Base-by-base conservation (phyloP, 768 basidiomycete species). In the Tubosaeta brunneosetosa region DNA sequence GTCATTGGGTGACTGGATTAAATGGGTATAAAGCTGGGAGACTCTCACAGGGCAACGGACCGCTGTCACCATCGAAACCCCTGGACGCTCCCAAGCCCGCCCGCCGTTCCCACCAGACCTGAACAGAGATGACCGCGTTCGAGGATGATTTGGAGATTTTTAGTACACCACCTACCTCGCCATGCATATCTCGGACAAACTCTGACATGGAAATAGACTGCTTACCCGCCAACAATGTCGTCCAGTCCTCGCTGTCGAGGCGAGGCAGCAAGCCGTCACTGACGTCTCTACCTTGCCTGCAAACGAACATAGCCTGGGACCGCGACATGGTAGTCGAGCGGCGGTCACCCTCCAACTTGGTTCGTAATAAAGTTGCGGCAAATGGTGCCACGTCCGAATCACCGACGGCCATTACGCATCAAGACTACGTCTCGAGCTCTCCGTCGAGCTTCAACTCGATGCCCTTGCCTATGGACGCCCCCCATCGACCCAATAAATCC, bases 161-260 rank as follows among this genome's bases (percentile, higher is more conserved):
- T 57, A 64, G 67, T 44, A 78, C 77, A 16, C 77, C 77, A 25
- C 77, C 77, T 8, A 67, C 68, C 14, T 74, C 76, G 17, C 76
- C 76, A 25, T 57, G 54, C 50, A 50, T 64, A 42, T 60, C 66
- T 49, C 65, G 62, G 33, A 45, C 56, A 26, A 56, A 55, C 55
- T 60, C 60, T 50, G 46, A 19, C 42, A 19, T 41, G 52, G 57
- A 51, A 52, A 25, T 54, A 44, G 44, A 50, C 44, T 53, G 59
- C 12, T n/a, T 50, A 12, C 53, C 59, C 31, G 55, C 56, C 22
- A 53, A 55, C 7, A 56, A 17, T 36, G 50, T 49, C 32, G 65
- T 77, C 44, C 67, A 61, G 2, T 73, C 75, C 3, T 74, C 75
- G 11, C 59, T 75, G 26, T 73, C 77, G 11, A 70, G 74, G 45